phyloP scores from a whole-genome alignment of 75 land plant genomes.

The Gnetum montanum region DNA sequence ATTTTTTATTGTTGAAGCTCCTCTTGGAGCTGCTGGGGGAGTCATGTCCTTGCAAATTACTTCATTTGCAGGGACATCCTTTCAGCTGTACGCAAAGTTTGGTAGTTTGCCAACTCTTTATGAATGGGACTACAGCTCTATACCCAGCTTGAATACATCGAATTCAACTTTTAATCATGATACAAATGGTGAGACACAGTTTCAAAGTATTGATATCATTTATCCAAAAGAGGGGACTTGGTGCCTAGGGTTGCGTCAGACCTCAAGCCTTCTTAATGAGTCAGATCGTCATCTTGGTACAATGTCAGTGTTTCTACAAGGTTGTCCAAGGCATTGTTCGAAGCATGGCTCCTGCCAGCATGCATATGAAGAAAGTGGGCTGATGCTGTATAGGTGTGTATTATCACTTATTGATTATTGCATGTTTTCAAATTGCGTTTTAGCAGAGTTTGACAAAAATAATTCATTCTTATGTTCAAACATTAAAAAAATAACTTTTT shows the following conservation, averaged over 20 bases:
- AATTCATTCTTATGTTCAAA: no score
- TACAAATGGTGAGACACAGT: conserved; percentile 9
- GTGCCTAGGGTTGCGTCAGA: conserved; percentile 42
- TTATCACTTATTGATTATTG: no score
- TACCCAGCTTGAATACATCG: conserved; percentile 15
- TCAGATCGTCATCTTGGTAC: conserved; percentile 6
- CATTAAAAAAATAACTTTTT: no score
- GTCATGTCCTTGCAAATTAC: conserved; percentile 41
- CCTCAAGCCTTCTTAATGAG: neutral
- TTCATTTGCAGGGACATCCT: conserved; percentile 17
- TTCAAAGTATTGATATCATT: conserved; percentile 50
- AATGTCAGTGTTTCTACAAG: conserved; percentile 59
- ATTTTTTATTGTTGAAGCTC: conserved; percentile 55
- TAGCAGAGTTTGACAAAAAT: no score
- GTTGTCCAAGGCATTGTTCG: conserved; percentile 63
- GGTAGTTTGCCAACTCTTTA: conserved; percentile 53
- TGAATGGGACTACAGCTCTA: conserved; percentile 50
- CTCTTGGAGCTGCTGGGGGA: conserved; percentile 72
- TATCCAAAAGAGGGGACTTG: conserved; percentile 72
- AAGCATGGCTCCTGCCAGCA: conserved; percentile 51
- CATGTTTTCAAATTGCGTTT: no score
- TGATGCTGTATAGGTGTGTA: conserved; percentile 54
- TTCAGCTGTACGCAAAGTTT: conserved; percentile 50
- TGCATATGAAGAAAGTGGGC: conserved; percentile 65
- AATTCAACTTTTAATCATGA: conserved; percentile 17